Conservation (phyloP, 345 rosid species). For the Eucalyptus grandis region DNA sequence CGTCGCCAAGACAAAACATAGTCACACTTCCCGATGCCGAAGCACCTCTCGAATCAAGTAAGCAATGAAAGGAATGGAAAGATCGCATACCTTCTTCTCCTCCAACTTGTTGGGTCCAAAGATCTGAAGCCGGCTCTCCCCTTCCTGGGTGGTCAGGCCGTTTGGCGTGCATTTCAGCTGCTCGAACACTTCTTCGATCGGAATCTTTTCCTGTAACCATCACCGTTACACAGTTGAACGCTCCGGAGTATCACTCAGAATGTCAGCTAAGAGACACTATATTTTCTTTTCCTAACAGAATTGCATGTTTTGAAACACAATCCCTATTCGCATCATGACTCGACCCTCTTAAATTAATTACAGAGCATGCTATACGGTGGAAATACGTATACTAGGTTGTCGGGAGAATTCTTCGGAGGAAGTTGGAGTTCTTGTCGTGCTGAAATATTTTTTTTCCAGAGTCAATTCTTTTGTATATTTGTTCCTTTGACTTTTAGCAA, state of each 20-base stretch:
- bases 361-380: neutral
- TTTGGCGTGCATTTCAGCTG: constrained; percentile 31
- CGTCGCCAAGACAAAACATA: neutral
- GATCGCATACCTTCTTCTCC: constrained; percentile 21
- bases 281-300: neutral
- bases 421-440: neutral
- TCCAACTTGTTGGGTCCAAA: constrained; percentile 45
- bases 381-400: neutral
- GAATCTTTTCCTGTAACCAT: constrained; percentile 23
- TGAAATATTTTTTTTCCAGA: neutral
- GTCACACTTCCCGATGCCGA: neutral
- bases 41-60: neutral
- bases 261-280: neutral
- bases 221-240: neutral
- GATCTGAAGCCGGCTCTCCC: constrained; percentile 21
- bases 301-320: neutral
- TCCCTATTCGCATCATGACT: neutral
- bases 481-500: neutral
- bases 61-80: neutral
- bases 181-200: constrained; percentile 42
- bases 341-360: neutral
- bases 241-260: neutral
- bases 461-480: neutral
- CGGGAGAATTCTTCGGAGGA: neutral
- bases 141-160: constrained; percentile 24